Evolutionary conservation across 2,329 filamentous ascomycete genomes (phyloP), one percentile per base, ranked within the genome.

Genomic region (Ophiobolus disseminans): DNA sequence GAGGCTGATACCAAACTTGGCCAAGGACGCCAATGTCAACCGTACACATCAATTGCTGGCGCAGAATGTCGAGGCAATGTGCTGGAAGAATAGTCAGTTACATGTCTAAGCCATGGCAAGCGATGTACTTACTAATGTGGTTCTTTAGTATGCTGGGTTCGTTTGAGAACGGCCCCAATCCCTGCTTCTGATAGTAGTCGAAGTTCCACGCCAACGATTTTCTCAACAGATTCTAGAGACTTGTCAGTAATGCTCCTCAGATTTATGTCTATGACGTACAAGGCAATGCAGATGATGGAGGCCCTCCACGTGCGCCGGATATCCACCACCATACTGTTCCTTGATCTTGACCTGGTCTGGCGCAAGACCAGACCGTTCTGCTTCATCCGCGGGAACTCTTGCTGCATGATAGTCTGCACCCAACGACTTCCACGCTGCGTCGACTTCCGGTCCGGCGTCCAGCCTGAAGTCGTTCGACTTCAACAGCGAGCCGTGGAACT

Each of bases 31-130:
- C 83, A 1, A 82, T 78, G 55, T 87, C 84, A 28, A 81, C 73
- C 20, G 79, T 82, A 65, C 84, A 87, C 82, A 86, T 86, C 19
- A 87, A 73, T 14, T 85, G 81, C 59, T 87, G 84, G 1, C 84
- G 82, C 34, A 86, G 55, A 4, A 81, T 82, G 50, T 87, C 85
- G 16, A 86, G 75, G 45, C 85, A 87, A 50, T 87, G 84, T 3
- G 80, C 63, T 64, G 20, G 22, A 8, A 17, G 0, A 3, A 6
- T 13, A 22, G 54, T 57, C 20, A 48, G 44, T 30, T 19, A 16
- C 8, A 11, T 11, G 23, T 30, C 10, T 9, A 22, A 10, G 25
- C 3, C 2, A 3, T 26, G 34, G 11, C 4, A 41, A 32, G 3
- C 21, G 21, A 9, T 35, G 5, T 22, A 76, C 81, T 68, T 72